A percentile compares a stretch with the other conserved stretches of the same genome.
Evolutionary conservation across 169 alveolate genomes (phyloP).

Genomic region (Plasmodium cynomolgi): DNA sequence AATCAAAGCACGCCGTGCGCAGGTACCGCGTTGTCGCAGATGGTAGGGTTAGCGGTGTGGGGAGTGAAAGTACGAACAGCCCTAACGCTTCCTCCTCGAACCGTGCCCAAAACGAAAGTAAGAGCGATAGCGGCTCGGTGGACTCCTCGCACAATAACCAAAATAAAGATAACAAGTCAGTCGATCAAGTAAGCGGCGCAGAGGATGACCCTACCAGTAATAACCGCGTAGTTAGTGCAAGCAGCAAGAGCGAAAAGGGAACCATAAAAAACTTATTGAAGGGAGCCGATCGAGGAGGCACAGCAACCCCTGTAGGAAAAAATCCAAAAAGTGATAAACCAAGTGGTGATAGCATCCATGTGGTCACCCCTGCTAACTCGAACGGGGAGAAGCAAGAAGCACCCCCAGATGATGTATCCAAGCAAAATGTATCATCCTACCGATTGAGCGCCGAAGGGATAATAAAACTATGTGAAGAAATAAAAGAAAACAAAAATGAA

Average conservation of each 20-base stretch:
- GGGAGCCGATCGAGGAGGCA: background rate
- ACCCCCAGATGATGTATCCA: background rate
- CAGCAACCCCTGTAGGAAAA: background rate
- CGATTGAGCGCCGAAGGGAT: conserved; percentile 25
- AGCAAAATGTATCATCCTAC: conserved; percentile 6
- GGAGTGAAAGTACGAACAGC: background rate
- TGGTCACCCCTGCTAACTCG: background rate
- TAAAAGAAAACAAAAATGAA: conserved; percentile 21
- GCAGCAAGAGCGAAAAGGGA: background rate
- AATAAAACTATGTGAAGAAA: conserved; percentile 45
- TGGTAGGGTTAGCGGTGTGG: background rate
- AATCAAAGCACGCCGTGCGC: conserved; percentile 46
- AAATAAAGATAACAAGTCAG: background rate
- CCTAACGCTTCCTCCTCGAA: background rate
- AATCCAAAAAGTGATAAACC: background rate
- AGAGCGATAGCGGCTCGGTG: background rate
- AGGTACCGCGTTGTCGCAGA: background rate
- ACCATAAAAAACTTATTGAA: background rate
- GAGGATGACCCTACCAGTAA: background rate
- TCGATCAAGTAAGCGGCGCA: background rate
- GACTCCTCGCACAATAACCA: background rate
- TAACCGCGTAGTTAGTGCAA: background rate
- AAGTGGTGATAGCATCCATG: background rate
- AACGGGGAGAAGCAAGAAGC: background rate
- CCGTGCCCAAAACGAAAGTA: background rate